Base-by-base conservation (phyloP, 2,329 filamentous ascomycete species). In the Lasiodiplodia sp. region DNA sequence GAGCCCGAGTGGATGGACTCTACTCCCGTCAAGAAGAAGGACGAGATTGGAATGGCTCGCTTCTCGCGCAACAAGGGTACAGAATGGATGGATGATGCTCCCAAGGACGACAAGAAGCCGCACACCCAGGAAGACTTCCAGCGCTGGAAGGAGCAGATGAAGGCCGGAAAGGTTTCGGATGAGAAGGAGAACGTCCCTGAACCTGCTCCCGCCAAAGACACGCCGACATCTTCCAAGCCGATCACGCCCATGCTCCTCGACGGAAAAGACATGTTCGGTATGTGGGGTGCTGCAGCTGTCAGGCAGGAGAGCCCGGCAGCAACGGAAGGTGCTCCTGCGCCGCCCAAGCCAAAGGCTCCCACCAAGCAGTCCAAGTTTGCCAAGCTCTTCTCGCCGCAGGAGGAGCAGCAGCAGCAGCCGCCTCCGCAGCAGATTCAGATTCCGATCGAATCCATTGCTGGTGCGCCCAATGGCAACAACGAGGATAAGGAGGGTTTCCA, bases 111-210 rank as follows among this genome's bases (percentile, higher is more conserved):
- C 64, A 88, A 91, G 74, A 83, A 87, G 44, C 88, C 91, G 74
- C 92, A 93, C 74, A 97, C 94, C 0, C 91, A 93, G 75, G 94
- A 96, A 76, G 94, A 97, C 72, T 96, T 97, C 79, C 91, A 96
- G 81, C 92, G 92, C 73, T 97, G 95, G 89, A 97, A 97, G 86
- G 93, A 96, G 74, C 87, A 87, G 71, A 96, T 96, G 93, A 95
- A 92, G 79, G 90, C 89, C 49, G 86, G 88, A 70, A 88, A 81
- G 4, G 71, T 74, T 11, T 79, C 79, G 62, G 81, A 85, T 69
- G 84, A 84, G 73, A 84, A 81, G 70, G 81, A 83, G 57, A 70
- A 74, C 16, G 73, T 73, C 71, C 40, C 74, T 70, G 80, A 81
- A 68, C 74, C 80, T 5, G 69, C 73, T 52, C 67, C 71, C 8